Base-by-base conservation (phyloP, 1,284 basidiomycete genomes). In the Chalciporus sp. region DNA sequence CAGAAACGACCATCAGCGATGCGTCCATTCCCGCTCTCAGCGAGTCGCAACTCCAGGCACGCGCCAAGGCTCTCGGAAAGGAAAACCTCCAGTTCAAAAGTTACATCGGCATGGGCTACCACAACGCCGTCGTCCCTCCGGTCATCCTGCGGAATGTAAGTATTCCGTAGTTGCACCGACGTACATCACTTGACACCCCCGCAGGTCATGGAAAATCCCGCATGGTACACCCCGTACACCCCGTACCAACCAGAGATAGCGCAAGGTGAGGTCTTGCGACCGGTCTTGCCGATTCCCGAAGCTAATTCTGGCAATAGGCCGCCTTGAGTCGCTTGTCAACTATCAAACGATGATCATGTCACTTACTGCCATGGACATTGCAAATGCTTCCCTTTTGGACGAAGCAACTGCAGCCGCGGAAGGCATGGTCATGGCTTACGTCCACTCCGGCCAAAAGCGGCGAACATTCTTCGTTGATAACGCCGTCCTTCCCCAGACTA, bases 51-150 rank as follows among this genome's bases (percentile, higher is more conserved):
- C 79, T 99, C 40, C 79, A 88, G 51, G 74, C 78, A 42, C 80
- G 92, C 49, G 94, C 91, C 3, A 87, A 86, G 66, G 82, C 85
- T 63, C 77, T 98, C 23, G 94, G 88, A 17, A 74, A 70, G 29
- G 79, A 85, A 72, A 98, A 99, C 76, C 85, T 87, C 73, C 76
- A 83, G 8, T 89, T 89, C 74, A 94, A 91, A 79, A 95, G 88
- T 67, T 96, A 94, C 71, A 99, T 98, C 69, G 96, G 96, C 42
- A 94, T 98, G 94, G 96, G 96, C 12, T 98, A 99, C 74, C 92
- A 96, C 69, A 90, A 89, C 66, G 94, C 95, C 17, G 92, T 96
- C 31, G 92, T 96, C 4, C 95, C 95, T 7, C 90, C 92, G 12
- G 94, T 97, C 49, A 92, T 98, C 71, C 79, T 95, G 64, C 89